Percentiles rank a stretch among this genome's conserved stretches.
These are phyloP conservation scores for Backusella australiensis DNA, from an alignment of 192 early-diverging fungal species.

Conservation along the genomic window DNA sequence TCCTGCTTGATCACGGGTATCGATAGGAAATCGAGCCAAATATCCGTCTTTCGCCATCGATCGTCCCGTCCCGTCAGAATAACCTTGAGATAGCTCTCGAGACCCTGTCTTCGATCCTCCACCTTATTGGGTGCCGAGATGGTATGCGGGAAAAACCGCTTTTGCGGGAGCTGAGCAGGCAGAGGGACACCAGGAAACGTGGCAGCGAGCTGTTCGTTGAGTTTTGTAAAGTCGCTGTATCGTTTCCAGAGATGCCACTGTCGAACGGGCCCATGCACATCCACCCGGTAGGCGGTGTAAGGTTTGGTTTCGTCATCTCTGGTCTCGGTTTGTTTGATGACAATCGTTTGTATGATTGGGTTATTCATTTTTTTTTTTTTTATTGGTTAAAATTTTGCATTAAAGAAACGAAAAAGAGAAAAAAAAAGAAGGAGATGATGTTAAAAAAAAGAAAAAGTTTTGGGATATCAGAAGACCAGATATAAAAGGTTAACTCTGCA, in stretches of 20 bases:
- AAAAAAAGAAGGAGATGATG: not conserved
- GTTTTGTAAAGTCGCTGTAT: constrained; percentile 77
- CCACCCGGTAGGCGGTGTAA: constrained; percentile 74
- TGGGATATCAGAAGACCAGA: not conserved
- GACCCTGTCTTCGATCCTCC: constrained; percentile 72
- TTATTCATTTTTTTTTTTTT: not conserved
- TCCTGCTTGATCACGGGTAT: constrained; percentile 49
- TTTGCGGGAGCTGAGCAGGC: constrained; percentile 68
- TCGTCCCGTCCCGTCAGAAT: constrained; percentile 72
- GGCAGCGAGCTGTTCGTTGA: constrained; percentile 57
- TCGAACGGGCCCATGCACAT: constrained; percentile 71
- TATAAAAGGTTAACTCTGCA: not conserved
- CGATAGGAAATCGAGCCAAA: constrained; percentile 76
- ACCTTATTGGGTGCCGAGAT: constrained; percentile 56
- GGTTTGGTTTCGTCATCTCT: constrained; percentile 45
- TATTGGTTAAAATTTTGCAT: not conserved
- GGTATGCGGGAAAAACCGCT: constrained; percentile 64
- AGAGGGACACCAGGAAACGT: constrained; percentile 64
- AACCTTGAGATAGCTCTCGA: constrained; percentile 76
- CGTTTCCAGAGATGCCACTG: constrained; percentile 87
- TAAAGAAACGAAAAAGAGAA: not conserved
- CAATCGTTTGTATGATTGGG: constrained; percentile 51
- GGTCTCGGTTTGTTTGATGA: constrained; percentile 51
- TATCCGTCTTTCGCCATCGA: constrained; percentile 70
- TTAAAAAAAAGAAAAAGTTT: not conserved